A percentile compares a stretch with the other conserved stretches of the same genome.
phyloP scores from a whole-genome alignment of 352 stramenopile genomes.

The Peronospora belbahrii region DNA sequence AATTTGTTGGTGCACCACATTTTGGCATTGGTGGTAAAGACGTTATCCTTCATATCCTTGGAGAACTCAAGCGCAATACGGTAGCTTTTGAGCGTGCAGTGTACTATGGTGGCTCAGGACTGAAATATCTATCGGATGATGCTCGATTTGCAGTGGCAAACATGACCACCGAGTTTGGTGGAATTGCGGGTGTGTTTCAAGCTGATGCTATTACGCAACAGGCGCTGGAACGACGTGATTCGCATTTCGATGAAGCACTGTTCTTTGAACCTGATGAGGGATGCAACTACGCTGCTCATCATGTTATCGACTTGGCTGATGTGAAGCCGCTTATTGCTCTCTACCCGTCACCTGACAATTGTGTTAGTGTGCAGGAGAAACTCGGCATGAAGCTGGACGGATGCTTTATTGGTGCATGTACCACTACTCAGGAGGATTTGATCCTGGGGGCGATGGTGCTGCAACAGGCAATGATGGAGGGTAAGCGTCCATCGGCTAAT shows the following conservation, averaged over 20 bases:
- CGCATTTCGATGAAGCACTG: conserved; percentile 48
- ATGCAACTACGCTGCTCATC: background rate
- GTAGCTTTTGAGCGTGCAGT: conserved; percentile 72
- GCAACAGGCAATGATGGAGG: conserved; percentile 40
- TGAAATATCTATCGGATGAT: conserved; percentile 50
- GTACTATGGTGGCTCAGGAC: conserved; percentile 65
- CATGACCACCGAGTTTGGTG: conserved; percentile 83
- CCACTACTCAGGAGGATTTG: conserved; percentile 73
- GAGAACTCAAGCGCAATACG: conserved; percentile 82
- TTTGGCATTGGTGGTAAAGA: conserved; percentile 80
- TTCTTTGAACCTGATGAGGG: background rate
- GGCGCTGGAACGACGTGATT: conserved; percentile 4
- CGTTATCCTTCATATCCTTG: conserved; percentile 81
- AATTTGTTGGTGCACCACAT: conserved; percentile 61
- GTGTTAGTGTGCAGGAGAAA: conserved; percentile 55
- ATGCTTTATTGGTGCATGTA: conserved; percentile 84
- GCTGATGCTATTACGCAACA: conserved; percentile 32
- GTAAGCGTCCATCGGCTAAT: conserved; percentile 43
- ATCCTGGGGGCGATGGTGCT: conserved; percentile 70
- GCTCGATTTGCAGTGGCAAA: conserved; percentile 80
- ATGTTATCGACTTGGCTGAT: conserved; percentile 66
- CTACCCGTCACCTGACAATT: conserved; percentile 74
- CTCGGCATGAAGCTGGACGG: conserved; percentile 70
- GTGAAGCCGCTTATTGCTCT: conserved; percentile 69
- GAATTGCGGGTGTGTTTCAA: conserved; percentile 78